Conservation (phyloP, 371 early-diverging fungal genomes). For the Lichtheimia hyalospora region DNA sequence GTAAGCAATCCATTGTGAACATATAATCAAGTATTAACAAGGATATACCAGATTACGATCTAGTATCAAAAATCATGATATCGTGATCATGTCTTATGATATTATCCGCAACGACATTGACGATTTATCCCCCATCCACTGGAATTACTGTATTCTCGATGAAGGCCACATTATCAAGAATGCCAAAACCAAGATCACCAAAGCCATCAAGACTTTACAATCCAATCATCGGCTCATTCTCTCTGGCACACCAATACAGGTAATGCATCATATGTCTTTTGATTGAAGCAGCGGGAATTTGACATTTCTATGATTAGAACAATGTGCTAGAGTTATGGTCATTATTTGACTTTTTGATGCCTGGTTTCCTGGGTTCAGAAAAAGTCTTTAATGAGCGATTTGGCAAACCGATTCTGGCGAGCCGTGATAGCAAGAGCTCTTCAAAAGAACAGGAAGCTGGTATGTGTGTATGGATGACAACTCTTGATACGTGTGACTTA, state of each 20-base stretch:
- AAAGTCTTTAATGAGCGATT: slow-evolving; percentile 85
- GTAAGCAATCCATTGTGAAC: slow-evolving; percentile 18
- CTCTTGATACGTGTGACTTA: not conserved
- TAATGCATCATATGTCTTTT: slow-evolving; percentile 10
- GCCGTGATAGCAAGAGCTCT: slow-evolving; percentile 86
- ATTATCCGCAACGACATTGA: slow-evolving; percentile 96
- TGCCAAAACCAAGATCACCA: slow-evolving; percentile 91
- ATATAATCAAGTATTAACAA: slow-evolving; percentile 8
- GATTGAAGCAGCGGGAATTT: not conserved
- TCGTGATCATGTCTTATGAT: slow-evolving; percentile 96
- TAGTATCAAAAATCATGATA: slow-evolving; percentile 60
- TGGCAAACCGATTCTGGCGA: slow-evolving; percentile 88
- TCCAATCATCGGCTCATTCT: slow-evolving; percentile 92
- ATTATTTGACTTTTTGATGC: slow-evolving; percentile 97
- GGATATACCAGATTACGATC: slow-evolving; percentile 30
- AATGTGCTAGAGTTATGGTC: slow-evolving; percentile 98
- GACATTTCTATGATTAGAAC: slow-evolving; percentile 55
- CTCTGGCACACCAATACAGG: slow-evolving; percentile 99
- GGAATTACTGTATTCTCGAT: slow-evolving; percentile 98
- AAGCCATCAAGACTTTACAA: slow-evolving; percentile 79
- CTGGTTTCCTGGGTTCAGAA: slow-evolving; percentile 94
- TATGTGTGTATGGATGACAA: slow-evolving; percentile 17
- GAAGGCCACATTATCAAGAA: slow-evolving; percentile 99
- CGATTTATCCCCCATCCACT: slow-evolving; percentile 67
- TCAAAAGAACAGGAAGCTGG: slow-evolving; percentile 80